phyloP scores from a whole-genome alignment of 805 yeast genomes.

The Schizosaccharomyces pombe region DNA sequence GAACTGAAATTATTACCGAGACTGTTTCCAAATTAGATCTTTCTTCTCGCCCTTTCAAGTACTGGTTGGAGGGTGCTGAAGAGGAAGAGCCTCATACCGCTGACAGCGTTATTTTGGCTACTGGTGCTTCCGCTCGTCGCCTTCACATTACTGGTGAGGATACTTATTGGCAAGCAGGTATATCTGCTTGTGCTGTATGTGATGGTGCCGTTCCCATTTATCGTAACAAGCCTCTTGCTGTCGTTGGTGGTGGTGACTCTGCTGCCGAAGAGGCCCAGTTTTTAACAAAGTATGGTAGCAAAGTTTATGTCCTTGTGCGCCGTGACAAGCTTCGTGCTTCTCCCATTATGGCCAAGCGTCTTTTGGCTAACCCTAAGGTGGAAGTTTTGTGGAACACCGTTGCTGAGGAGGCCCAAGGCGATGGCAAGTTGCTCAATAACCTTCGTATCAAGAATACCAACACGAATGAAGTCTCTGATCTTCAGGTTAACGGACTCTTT shows the following conservation, averaged over 20 bases:
- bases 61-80: conserved; percentile 91
- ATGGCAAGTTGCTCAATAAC: conserved; percentile 55
- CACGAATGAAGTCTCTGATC: conserved; percentile 42
- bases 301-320: conserved; percentile 81
- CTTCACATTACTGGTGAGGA: conserved; percentile 89
- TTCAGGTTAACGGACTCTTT: conserved; percentile 75
- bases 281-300: conserved; percentile 91
- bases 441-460: conserved; percentile 46
- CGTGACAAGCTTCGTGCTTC: conserved; percentile 89
- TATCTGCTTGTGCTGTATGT: conserved; percentile 98
- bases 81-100: conserved; percentile 77
- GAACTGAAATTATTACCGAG: conserved; percentile 85
- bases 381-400: conserved; percentile 77
- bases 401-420: conserved; percentile 75
- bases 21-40: conserved; percentile 84
- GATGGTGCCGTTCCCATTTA: conserved; percentile 99
- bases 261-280: conserved; percentile 98
- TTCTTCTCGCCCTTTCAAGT: conserved; percentile 71
- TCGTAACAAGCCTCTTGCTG: conserved; percentile 93
- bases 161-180: conserved; percentile 95
- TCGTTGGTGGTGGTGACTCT: conserved; percentile 97
- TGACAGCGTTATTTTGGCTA: conserved; percentile 78
- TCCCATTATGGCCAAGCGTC: conserved; percentile 90
- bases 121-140: conserved; percentile 97
- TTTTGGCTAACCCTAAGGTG: conserved; percentile 56